Percentiles rank a stretch among this genome's conserved stretches.
Evolutionary conservation across 371 early-diverging fungal genomes (phyloP).

Genomic region (Blastocladiella emersonii): DNA sequence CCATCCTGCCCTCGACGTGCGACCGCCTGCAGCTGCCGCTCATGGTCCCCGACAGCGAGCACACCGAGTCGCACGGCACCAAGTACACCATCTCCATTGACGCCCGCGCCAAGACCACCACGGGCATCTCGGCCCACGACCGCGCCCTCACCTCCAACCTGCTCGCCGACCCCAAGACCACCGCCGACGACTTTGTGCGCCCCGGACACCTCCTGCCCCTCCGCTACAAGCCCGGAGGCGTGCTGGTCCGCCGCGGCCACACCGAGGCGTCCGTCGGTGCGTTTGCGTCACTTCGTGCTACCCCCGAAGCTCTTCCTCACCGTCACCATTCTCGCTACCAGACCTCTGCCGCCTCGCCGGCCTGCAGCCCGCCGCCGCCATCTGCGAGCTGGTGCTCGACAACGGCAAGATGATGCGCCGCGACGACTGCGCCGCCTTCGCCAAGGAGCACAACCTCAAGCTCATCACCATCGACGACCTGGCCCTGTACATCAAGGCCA

Average conservation of each 20-base stretch:
- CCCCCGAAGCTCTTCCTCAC: neutral
- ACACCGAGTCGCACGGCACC: constrained; percentile 76
- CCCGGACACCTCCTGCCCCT: constrained; percentile 94
- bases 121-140: constrained; percentile 89
- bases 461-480: constrained; percentile 80
- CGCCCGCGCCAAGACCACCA: constrained; percentile 65
- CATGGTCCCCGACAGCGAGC: constrained; percentile 69
- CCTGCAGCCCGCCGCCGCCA: constrained; percentile 65
- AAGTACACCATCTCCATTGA: constrained; percentile 89
- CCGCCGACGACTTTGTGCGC: constrained; percentile 60
- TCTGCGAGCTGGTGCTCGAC: constrained; percentile 84
- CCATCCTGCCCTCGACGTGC: constrained; percentile 56
- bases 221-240: constrained; percentile 61
- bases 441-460: constrained; percentile 61
- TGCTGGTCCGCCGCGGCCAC: constrained; percentile 73
- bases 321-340: neutral
- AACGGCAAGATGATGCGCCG: constrained; percentile 87
- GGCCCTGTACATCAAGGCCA: constrained; percentile 36
- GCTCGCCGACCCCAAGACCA: constrained; percentile 51
- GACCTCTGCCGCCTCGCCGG: constrained; percentile 79
- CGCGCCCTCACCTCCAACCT: constrained; percentile 64
- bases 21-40: constrained; percentile 72
- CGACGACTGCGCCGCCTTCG: constrained; percentile 76
- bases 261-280: constrained; percentile 74
- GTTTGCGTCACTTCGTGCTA: constrained; percentile 1